Percentiles rank a stretch among this genome's conserved stretches.
Conservation (phyloP, 768 basidiomycete species). For the Tulasnella calospora region DNA sequence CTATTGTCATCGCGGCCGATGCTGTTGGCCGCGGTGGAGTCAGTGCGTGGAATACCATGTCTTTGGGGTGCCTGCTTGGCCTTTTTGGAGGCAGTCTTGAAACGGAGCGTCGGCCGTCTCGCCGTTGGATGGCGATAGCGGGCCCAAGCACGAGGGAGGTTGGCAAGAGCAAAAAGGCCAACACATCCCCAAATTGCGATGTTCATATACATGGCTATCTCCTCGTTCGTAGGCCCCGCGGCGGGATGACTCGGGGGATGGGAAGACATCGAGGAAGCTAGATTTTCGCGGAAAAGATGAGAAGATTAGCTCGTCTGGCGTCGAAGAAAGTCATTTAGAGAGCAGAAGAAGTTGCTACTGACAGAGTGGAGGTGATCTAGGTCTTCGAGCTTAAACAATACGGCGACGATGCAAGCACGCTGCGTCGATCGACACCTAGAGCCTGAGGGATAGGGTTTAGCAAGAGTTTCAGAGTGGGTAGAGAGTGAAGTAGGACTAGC, state of each 20-base stretch:
- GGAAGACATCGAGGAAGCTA: neutral
- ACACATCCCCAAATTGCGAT: slow-evolving; percentile 13
- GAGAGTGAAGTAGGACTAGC: neutral
- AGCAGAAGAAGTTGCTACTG: neutral
- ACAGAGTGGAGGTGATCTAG: neutral
- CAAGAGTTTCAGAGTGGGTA: neutral
- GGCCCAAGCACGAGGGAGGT: slow-evolving; percentile 13
- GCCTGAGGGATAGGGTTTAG: neutral
- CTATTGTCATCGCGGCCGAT: neutral
- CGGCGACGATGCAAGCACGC: neutral
- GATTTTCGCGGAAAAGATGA: neutral
- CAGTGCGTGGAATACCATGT: neutral
- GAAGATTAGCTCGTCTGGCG: neutral
- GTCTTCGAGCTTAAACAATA: neutral
- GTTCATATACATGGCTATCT: slow-evolving; percentile 12
- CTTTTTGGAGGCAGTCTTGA: neutral
- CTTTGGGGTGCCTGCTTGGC: neutral
- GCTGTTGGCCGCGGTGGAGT: neutral
- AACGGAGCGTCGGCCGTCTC: neutral
- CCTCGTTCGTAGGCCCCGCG: neutral
- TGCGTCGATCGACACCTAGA: neutral
- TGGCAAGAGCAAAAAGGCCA: neutral
- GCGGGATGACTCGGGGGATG: neutral
- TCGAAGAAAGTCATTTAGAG: neutral
- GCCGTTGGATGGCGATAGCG: slow-evolving; percentile 14